Evolutionary conservation across 805 yeast species (phyloP), one percentile per base, ranked within the genome.

Genomic region (Cyberlindnera subsufficiens): DNA sequence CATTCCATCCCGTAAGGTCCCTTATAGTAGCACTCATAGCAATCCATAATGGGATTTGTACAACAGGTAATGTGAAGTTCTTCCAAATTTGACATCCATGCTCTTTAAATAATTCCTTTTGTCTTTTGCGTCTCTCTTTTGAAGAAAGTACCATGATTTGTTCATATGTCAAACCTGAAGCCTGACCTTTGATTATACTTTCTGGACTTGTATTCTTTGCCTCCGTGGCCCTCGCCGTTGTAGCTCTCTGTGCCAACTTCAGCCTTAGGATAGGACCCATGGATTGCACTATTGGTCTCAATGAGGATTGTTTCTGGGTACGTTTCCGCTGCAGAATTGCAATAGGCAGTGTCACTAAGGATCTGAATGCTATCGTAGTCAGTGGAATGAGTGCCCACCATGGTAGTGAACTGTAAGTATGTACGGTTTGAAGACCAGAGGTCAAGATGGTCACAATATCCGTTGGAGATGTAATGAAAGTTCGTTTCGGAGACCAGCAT

Each of bases 11-110:
- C 34, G 90, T 81, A 47, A 89, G 64, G 37, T 80, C 75, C 49
- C 96, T 71, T 51, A 89, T 74, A 1, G 89, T 80, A 51, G 82
- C 68, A 11, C 93, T 82, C 72, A 90, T 69, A 3, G 82, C 69
- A 2, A 89, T 71, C 95, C 96, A 90, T 6, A 90, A 60, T 0
- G 98, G 98, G 17, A 91, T 72, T 58, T 90, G 98, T 15, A 86
- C 76, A 0, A 80, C 65, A 1, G 97, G 97, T 32, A 88, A 66
- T 4, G 85, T 53, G 43, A 79, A 65, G 54, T 85, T 80, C 60
- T 89, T 90, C 88, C 95, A 90, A 44, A 82, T 61, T 56, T 87
- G 91, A 41, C 89, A 86, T 9, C 71, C 67, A 54, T 82, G 71
- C 42, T 75, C 71, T 49, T 74, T 75, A 64, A 84, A 90, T n/a